Evolutionary conservation across 2,329 filamentous ascomycete genomes (phyloP), one percentile per base, ranked within the genome.

Genomic region (Blumeriella jaapii): DNA sequence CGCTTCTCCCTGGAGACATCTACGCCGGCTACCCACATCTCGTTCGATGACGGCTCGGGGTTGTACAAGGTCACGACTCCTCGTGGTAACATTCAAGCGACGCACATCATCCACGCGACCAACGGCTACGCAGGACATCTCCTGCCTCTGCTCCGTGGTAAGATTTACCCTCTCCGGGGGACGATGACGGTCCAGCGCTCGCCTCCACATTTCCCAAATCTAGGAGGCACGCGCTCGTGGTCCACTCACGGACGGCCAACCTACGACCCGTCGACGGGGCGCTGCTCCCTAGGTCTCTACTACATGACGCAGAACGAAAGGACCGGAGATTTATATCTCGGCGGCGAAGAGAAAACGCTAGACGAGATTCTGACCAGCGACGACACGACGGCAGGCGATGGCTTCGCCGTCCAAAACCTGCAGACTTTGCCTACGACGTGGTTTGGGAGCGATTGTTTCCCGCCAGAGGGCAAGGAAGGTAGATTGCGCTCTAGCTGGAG

Each of bases 71-170:
- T 83, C 1, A 60, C 72, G 26, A 91, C 83, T 0, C 59, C 65
- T 0, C 72, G 83, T 20, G 85, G 84, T 12, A 61, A 55, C 13
- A 67, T 91, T 38, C 54, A 54, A 0, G 66, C 83, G 1, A 59
- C 61, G 9, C 65, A 70, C 20, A 70, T 93, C 16, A 65, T 93
- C 20, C 67, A 93, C 13, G 79, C 82, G 4, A 86, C 80, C 1
- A 93, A 93, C 52, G 86, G 66, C 5, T 89, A 93, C 57, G 85
- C 82, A 0, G 82, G 81, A 2, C 69, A 77, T 41, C 64, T 93
- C 6, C 61, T 86, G 3, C 82, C 82, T 61, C 23, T 77, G 86
- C 48, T 64, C 69, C 8, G 71, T 74, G 84, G 82, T 1, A 74
- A 85, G 50, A 72, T 85, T 57, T 69, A 68, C 20, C 71, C 78